Conservation (phyloP, 441 rosid species). For the Manihot esculenta region DNA sequence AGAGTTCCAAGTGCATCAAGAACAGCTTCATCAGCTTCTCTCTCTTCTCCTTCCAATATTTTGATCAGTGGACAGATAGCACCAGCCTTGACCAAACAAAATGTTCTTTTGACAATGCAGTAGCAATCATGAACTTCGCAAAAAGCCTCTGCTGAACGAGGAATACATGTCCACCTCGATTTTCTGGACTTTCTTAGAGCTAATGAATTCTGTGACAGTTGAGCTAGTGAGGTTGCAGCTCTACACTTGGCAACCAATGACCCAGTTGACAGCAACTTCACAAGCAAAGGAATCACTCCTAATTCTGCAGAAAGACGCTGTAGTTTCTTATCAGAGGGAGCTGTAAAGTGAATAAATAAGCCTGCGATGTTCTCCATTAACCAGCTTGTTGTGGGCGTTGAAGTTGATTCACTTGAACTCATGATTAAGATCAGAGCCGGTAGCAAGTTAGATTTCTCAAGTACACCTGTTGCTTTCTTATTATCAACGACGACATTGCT, state of each 20-base stretch:
- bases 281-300: slow-evolving; percentile 56
- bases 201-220: slow-evolving; percentile 56
- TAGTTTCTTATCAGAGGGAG: slow-evolving; percentile 57
- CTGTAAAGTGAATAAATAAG: slow-evolving; percentile 49
- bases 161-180: slow-evolving; percentile 47
- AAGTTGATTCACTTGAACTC: slow-evolving; percentile 25
- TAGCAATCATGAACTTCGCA: slow-evolving; percentile 58
- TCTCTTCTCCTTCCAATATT: slow-evolving; percentile 43
- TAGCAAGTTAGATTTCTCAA: slow-evolving; percentile 42
- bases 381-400: slow-evolving; percentile 20
- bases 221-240: slow-evolving; percentile 61
- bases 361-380: slow-evolving; percentile 50
- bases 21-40: slow-evolving; percentile 60
- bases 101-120: slow-evolving; percentile 50
- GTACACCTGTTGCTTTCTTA: slow-evolving; percentile 48
- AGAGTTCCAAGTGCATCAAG: slow-evolving; percentile 52
- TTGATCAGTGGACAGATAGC: slow-evolving; percentile 48
- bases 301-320: slow-evolving; percentile 55
- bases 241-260: slow-evolving; percentile 42
- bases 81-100: slow-evolving; percentile 64
- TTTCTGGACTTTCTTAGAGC: slow-evolving; percentile 43
- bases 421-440: slow-evolving; percentile 42
- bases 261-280: slow-evolving; percentile 48
- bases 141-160: slow-evolving; percentile 37
- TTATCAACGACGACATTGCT: slow-evolving; percentile 45